Evolutionary conservation across 1,139 yeast species (phyloP).

Genomic region (Candida tetrigidarum): DNA sequence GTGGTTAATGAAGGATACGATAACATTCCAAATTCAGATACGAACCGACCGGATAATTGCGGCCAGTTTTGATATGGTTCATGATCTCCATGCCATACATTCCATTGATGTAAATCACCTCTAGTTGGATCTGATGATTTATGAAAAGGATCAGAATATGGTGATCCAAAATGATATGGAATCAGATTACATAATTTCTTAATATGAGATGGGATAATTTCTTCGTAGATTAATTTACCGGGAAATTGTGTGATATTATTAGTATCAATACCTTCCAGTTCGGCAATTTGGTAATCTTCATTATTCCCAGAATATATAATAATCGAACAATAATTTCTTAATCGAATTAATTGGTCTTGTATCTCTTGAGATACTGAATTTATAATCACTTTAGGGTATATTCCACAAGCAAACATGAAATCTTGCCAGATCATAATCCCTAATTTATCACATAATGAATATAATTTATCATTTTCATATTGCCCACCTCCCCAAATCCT

Average conservation of each 20-base stretch:
- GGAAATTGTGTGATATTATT: conserved; percentile 38
- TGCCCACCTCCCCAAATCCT: conserved; percentile 57
- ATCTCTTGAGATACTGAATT: conserved; percentile 36
- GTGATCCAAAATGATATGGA: conserved; percentile 48
- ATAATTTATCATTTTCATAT: conserved; percentile 45
- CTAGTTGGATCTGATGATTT: conserved; percentile 34
- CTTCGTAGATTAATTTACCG: conserved; percentile 44
- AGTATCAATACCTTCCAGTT: conserved; percentile 31
- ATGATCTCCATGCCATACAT: conserved; percentile 53
- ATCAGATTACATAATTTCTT: conserved; percentile 22
- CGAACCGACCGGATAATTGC: conserved; percentile 43
- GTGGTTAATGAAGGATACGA: conserved; percentile 40
- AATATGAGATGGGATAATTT: conserved; percentile 35
- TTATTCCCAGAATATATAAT: conserved; percentile 47
- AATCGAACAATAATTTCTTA: conserved; percentile 40
- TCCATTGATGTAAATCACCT: conserved; percentile 55
- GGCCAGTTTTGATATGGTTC: conserved; percentile 48
- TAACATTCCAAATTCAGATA: conserved; percentile 53
- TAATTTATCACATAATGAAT: conserved; percentile 43
- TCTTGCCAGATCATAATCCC: conserved; percentile 56
- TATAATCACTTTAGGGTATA: conserved; percentile 42
- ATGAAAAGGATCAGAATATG: conserved; percentile 36
- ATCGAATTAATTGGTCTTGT: conserved; percentile 35
- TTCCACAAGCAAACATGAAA: conserved; percentile 58
- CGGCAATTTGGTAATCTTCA: conserved; percentile 52